Percentiles rank a stretch among this genome's conserved stretches.
Evolutionary conservation across 345 rosid genomes (phyloP).

Genomic region (Carallia brachiata): DNA sequence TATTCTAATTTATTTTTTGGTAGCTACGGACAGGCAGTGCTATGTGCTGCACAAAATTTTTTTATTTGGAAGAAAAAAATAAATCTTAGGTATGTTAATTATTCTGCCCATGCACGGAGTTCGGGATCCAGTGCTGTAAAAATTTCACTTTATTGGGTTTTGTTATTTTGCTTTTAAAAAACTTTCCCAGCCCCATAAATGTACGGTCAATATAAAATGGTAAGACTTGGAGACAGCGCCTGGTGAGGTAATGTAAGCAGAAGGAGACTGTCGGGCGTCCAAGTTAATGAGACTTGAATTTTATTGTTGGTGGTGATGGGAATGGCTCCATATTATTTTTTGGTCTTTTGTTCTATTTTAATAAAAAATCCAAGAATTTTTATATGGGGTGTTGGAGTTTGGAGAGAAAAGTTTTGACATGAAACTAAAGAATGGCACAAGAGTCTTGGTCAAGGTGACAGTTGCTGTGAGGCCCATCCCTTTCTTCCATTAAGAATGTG

Average conservation of each 20-base stretch:
- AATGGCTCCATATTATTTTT: slow-evolving; percentile 11
- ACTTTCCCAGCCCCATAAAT: slow-evolving; percentile 17
- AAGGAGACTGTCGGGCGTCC: slow-evolving; percentile 31
- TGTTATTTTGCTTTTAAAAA: slow-evolving; percentile 9
- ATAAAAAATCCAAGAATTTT: slow-evolving; percentile 14
- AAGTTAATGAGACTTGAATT: slow-evolving; percentile 32
- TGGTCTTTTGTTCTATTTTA: slow-evolving; percentile 11
- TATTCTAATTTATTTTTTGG: slow-evolving; percentile 28
- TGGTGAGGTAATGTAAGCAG: slow-evolving; percentile 51
- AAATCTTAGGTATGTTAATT: too few species aligned
- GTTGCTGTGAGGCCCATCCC: slow-evolving; percentile 58
- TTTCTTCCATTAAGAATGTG: slow-evolving; percentile 55
- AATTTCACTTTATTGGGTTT: slow-evolving; percentile 11
- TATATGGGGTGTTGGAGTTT: slow-evolving; percentile 15
- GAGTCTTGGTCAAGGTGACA: slow-evolving; percentile 43
- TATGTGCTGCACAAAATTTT: slow-evolving; percentile 22
- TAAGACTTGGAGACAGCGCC: slow-evolving; percentile 44
- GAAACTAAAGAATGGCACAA: slow-evolving; percentile 42
- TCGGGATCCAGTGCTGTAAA: too few species aligned
- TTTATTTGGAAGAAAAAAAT: too few species aligned
- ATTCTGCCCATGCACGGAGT: too few species aligned
- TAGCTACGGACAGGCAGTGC: slow-evolving; percentile 31
- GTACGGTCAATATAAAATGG: slow-evolving; percentile 24
- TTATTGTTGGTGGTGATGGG: slow-evolving; percentile 15
- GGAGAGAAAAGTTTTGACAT: slow-evolving; percentile 16